phyloP scores from a whole-genome alignment of 2,329 filamentous ascomycete species.

The Colletotrichum endophyticum region DNA sequence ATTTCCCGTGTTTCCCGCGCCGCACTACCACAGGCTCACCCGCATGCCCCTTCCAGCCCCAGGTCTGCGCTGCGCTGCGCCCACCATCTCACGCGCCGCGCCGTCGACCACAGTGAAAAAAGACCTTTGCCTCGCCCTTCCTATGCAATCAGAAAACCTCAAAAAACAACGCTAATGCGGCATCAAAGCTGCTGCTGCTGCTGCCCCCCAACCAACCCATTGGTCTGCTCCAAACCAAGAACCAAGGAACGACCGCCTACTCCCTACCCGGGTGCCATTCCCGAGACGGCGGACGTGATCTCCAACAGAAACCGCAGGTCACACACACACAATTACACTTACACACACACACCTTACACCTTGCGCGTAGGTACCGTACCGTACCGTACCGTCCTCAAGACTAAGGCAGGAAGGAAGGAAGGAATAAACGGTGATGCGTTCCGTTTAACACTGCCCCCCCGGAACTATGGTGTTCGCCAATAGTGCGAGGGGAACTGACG shows the following conservation, averaged over 20 bases:
- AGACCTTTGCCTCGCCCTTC: not conserved
- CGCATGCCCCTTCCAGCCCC: not conserved
- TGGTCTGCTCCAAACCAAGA: not conserved
- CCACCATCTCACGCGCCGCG: not conserved
- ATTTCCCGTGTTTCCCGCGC: not conserved
- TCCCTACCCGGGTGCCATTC: not conserved
- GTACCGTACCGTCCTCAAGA: not conserved
- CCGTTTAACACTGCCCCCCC: not conserved
- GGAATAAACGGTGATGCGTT: not conserved
- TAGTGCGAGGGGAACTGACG: not conserved
- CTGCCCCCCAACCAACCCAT: not conserved
- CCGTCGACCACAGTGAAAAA: not conserved
- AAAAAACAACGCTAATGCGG: not conserved
- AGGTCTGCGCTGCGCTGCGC: not conserved
- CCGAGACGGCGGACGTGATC: not conserved
- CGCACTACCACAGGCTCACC: not conserved
- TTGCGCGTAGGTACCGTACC: not conserved
- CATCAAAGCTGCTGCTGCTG: not conserved
- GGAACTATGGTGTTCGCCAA: not conserved
- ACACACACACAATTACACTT: not conserved
- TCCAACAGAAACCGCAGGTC: not conserved
- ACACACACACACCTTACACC: not conserved
- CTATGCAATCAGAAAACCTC: not conserved
- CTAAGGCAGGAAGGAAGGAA: not conserved
- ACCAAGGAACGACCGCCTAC: not conserved